These are phyloP conservation scores for Cercophora scortea DNA, from an alignment of 495 filamentous ascomycete genomes.

Conservation along the genomic window DNA sequence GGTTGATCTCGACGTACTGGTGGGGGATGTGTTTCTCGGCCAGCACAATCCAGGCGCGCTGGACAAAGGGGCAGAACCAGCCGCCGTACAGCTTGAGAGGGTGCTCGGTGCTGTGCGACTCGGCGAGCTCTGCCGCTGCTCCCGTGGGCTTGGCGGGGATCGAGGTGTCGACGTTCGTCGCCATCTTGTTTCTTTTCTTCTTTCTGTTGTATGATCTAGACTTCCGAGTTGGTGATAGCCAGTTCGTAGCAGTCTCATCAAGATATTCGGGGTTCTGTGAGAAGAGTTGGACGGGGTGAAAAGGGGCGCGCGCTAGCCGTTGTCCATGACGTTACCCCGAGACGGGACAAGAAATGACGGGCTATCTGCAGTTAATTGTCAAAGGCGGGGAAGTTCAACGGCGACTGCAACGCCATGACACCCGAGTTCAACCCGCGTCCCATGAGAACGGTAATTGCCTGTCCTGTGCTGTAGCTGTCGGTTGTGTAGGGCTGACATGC, in stretches of 20 bases:
- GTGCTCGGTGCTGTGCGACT: slow-evolving; percentile 23
- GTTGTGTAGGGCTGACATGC: too few species aligned
- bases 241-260: not conserved
- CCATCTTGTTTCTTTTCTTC: not conserved
- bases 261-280: too few species aligned
- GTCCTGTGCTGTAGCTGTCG: too few species aligned
- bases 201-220: not conserved
- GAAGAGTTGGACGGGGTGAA: not conserved
- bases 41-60: slow-evolving; percentile 59
- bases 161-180: slow-evolving; percentile 12
- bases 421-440: too few species aligned
- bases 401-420: too few species aligned
- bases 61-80: slow-evolving; percentile 52
- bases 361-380: not conserved
- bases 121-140: slow-evolving; percentile 26
- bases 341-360: not conserved
- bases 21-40: slow-evolving; percentile 65
- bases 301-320: too few species aligned
- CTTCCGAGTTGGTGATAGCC: not conserved
- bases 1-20: slow-evolving; percentile 67
- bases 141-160: slow-evolving; percentile 14
- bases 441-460: too few species aligned
- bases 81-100: slow-evolving; percentile 40
- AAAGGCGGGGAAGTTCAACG: not conserved
- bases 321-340: too few species aligned